These are phyloP conservation scores for Hydnum rufescens DNA, from an alignment of 768 basidiomycete genomes.

Conservation along the genomic window DNA sequence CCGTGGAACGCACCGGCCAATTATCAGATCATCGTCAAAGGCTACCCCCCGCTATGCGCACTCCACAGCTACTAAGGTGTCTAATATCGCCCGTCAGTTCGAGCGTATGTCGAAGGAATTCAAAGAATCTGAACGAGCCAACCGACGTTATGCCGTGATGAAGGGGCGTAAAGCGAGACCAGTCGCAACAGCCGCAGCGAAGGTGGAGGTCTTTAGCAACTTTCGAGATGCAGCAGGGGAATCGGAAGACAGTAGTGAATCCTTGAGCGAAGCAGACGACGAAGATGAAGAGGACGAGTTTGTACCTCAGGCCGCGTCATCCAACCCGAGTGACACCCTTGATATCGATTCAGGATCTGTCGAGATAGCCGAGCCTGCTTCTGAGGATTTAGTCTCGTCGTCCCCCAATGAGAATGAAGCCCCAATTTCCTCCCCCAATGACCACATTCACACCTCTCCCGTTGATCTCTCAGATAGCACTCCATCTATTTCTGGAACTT, in stretches of 20 bases:
- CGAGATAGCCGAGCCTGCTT: too few species aligned
- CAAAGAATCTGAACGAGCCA: slow-evolving; percentile 56
- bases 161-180: slow-evolving; percentile 76
- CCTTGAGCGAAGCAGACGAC: slow-evolving; percentile 44
- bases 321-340: background rate
- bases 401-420: too few species aligned
- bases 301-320: slow-evolving; percentile 10
- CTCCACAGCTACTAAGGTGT: too few species aligned
- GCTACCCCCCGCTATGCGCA: too few species aligned
- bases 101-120: slow-evolving; percentile 47
- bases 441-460: too few species aligned
- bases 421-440: too few species aligned
- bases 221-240: slow-evolving; percentile 52
- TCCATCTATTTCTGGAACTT: too few species aligned
- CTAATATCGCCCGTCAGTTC: slow-evolving; percentile 38
- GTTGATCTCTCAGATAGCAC: too few species aligned
- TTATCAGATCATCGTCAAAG: too few species aligned
- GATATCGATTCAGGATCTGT: slow-evolving; percentile 1
- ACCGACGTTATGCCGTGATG: slow-evolving; percentile 66
- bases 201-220: slow-evolving; percentile 75
- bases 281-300: slow-evolving; percentile 44
- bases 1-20: too few species aligned
- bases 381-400: background rate
- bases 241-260: slow-evolving; percentile 38
- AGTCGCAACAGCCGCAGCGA: slow-evolving; percentile 71